These are phyloP conservation scores for Penicillium sp. DNA, from an alignment of 2,329 filamentous ascomycete genomes.

Conservation along the genomic window DNA sequence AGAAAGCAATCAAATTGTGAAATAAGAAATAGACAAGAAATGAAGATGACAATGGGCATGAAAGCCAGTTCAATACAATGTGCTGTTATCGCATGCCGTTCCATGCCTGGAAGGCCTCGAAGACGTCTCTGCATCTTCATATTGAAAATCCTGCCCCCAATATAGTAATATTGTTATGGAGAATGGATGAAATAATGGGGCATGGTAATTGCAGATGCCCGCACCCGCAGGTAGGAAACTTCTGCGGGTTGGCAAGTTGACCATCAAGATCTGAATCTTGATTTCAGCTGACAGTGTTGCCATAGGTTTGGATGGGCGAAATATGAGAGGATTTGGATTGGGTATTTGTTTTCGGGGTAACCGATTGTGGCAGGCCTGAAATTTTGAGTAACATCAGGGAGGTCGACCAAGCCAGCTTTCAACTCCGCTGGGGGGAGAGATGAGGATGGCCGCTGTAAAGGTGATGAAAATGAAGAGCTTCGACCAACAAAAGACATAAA, in stretches of 20 bases:
- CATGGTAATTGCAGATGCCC: not conserved
- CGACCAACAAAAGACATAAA: not conserved
- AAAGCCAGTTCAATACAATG: constrained; percentile 16
- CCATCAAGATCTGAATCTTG: constrained; percentile 1
- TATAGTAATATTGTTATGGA: constrained; percentile 12
- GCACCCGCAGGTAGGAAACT: not conserved
- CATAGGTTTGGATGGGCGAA: constrained; percentile 1
- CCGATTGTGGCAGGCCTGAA: not conserved
- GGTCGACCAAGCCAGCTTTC: not conserved
- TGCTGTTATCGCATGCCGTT: constrained; percentile 11
- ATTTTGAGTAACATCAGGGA: not conserved
- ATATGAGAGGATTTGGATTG: not conserved
- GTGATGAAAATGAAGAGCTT: not conserved
- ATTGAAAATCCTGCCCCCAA: not conserved
- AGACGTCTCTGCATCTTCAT: constrained; percentile 15
- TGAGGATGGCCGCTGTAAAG: not conserved
- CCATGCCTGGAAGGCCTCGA: constrained; percentile 5
- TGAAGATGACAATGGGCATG: not conserved
- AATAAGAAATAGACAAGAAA: not conserved
- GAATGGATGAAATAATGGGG: not conserved
- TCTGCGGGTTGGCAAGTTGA: not conserved
- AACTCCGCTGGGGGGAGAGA: not conserved
- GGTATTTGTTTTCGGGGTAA: constrained; percentile 4
- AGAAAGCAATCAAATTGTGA: not conserved
- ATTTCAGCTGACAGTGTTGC: constrained; percentile 6